Base-by-base conservation (phyloP, 805 yeast genomes). In the Nakazawaea ishiwadae region DNA sequence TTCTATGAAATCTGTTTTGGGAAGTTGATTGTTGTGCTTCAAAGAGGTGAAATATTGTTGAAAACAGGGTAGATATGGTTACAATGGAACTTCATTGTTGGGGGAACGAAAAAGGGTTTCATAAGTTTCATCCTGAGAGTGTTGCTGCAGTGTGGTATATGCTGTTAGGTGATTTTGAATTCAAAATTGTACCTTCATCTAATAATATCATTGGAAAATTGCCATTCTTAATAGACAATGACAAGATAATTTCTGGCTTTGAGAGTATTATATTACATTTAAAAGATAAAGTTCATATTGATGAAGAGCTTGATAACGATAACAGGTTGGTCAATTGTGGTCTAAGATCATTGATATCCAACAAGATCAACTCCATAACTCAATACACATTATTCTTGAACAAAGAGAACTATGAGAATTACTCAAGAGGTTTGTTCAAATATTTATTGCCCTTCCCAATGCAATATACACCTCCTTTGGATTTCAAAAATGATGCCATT, bases 391-490 rank as follows among this genome's bases (percentile, higher is more conserved):
- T 79, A 27, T 81, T 73, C 49, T 58, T 80, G 35, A 74, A 79
- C 50, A 66, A 70, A 20, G 60, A 57, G 14, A 83, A 84, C 55
- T 84, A 81, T 56, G 83, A 77, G 44, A 55, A 64, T 10, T 79
- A 70, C 49, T 75, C 88, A 4, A 66, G 86, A 46, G 71, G 72
- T 17, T 51, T 72, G 14, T 81, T 81, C 53, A 63, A 68, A 33
- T 50, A 62, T 4, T 69, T 75, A 42, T 58, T 82, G 15, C 82
- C 85, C 5, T 84, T 83, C 62, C 91, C 90, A 8, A 71, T 81
- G 74, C 85, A 82, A 73, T 83, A 82, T 54, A 75, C 75, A 46
- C 77, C 81, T 17, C 89, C 90, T 1, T 48, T 77, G 29, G 63
- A 60, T 31, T 65, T 67, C 43, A 68, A 68, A 49, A 36, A 52